Base-by-base conservation (phyloP, 78 protist species). In the Creolimax fragrantissima region DNA sequence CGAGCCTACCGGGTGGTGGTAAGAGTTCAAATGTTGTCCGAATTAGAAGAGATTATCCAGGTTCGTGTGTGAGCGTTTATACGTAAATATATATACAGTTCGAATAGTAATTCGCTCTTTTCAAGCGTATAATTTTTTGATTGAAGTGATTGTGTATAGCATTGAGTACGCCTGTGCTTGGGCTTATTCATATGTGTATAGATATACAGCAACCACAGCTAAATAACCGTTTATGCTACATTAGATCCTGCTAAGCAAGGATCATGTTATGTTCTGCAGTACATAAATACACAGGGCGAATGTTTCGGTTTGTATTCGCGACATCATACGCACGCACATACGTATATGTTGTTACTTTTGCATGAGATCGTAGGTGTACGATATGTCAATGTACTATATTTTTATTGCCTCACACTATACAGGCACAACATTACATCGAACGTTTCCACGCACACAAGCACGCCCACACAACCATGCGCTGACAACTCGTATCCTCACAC, bases 31-130 rank as follows among this genome's bases (percentile, higher is more conserved):
- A 96, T 94, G 44, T 91, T 97, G 4, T 44, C 96, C 2, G 98
- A 97, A 90, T 84, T 96, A 47, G 98, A 97, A 93, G 99, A 97
- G 94, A 45, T 97, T 2, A 35, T 96, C 4, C 93, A 2, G 92
- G 35, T 93, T 74, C 36, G 91, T 90, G 45, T 81, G 37, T 83
- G 37, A 41, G 6, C 3, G 35, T 36, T 36, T 5, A 81, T 66
- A 58, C 3, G 41, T 94, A 85, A 90, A 93, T 24, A 42, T 0
- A 84, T 24, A 84, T 84, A 24, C 88, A n/a, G 35, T 84, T n/a
- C 88, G 11, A 17, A 42, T 84, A 84, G 43, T 32, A 24, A 84
- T 32, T 32, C 11, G 39, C 88, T 84, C 88, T 84, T 66, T 32
- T 66, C 81, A 66, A 32, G 43, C 81, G 32, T 66, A 66, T 32